These are phyloP conservation scores for Colletotrichum tabaci DNA, from an alignment of 2,329 filamentous ascomycete species.

Conservation along the genomic window DNA sequence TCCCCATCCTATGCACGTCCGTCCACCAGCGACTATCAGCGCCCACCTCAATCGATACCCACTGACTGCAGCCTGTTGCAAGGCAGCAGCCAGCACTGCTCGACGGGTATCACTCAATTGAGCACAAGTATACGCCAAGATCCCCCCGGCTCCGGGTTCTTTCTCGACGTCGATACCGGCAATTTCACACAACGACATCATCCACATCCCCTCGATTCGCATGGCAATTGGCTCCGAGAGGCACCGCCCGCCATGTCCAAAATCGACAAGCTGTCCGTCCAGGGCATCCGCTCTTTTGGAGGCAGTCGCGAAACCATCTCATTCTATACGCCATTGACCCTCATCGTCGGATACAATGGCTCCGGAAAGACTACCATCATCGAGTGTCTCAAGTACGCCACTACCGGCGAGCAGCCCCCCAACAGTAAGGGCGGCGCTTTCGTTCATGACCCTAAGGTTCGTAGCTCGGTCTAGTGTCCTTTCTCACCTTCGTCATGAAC, in stretches of 20 bases:
- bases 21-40: background rate
- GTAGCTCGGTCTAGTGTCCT: conserved; percentile 8
- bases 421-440: conserved; percentile 94
- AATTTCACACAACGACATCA: background rate
- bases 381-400: conserved; percentile 98
- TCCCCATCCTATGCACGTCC: background rate
- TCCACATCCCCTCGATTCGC: background rate
- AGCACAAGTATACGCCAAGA: background rate
- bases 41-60: background rate
- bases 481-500: too few relatives aligned
- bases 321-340: conserved; percentile 91
- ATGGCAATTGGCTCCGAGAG: conserved; percentile 28
- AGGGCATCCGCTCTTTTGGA: conserved; percentile 89
- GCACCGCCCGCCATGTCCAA: conserved; percentile 71
- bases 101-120: conserved; percentile 1
- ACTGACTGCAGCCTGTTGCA: conserved; percentile 11
- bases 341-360: conserved; percentile 98
- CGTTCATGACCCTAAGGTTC: conserved; percentile 94
- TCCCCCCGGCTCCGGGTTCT: background rate
- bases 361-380: conserved; percentile 99
- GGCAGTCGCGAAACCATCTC: conserved; percentile 80
- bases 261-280: conserved; percentile 91
- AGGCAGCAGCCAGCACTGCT: conserved; percentile 12
- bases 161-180: background rate
- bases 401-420: conserved; percentile 92